Conservation (phyloP, 148 eudicot species). For the Camellia japonica region DNA sequence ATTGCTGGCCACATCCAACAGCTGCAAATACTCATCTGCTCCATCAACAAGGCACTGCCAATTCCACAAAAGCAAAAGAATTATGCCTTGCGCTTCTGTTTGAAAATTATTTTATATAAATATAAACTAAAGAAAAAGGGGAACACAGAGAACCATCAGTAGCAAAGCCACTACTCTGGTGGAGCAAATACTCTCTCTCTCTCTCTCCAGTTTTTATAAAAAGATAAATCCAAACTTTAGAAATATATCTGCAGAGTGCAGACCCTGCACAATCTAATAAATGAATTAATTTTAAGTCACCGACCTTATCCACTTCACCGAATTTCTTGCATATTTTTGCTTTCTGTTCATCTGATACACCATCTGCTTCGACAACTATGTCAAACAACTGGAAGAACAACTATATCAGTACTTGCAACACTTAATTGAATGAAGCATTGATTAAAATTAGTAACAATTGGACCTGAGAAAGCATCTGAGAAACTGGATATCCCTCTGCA, state of each 20-base stretch:
- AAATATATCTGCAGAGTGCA: too few relatives aligned
- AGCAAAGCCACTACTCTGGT: too few relatives aligned
- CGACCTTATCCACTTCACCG: slow-evolving; percentile 85
- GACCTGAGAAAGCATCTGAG: slow-evolving; percentile 94
- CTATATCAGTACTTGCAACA: slow-evolving; percentile 18
- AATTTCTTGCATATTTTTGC: slow-evolving; percentile 78
- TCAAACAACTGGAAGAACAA: slow-evolving; percentile 70
- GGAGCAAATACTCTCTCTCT: too few relatives aligned
- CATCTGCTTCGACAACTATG: slow-evolving; percentile 55
- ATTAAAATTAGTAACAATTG: neutral
- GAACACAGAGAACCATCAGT: neutral
- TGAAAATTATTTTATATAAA: too few relatives aligned
- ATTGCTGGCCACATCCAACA: slow-evolving; percentile 77
- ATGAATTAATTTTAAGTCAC: neutral
- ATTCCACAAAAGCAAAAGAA: slow-evolving; percentile 15
- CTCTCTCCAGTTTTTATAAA: neutral
- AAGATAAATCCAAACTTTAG: neutral
- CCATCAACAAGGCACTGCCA: slow-evolving; percentile 90
- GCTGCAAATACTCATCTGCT: slow-evolving; percentile 92
- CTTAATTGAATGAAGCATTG: neutral
- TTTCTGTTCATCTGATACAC: slow-evolving; percentile 74
- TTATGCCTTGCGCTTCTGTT: neutral
- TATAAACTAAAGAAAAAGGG: neutral
- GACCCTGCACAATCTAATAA: neutral
- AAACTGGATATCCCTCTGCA: slow-evolving; percentile 91